phyloP scores from a whole-genome alignment of 1,284 basidiomycete genomes.

The Leccinum solheimii region DNA sequence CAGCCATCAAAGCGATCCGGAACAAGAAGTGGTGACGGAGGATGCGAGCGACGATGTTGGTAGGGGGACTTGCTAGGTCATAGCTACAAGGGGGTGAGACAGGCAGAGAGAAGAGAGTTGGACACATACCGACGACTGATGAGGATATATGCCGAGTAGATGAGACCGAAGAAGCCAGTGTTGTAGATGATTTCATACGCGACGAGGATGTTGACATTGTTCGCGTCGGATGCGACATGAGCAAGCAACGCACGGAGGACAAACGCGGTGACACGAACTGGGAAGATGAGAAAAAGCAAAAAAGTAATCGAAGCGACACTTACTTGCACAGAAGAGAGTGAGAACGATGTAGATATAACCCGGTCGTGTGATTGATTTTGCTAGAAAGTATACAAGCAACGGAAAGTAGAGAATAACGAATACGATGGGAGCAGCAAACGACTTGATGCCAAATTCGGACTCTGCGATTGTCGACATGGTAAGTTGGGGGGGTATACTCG shows the following conservation, averaged over 20 bases:
- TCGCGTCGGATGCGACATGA: slow-evolving; percentile 22
- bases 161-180: slow-evolving; percentile 39
- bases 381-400: slow-evolving; percentile 40
- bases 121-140: slow-evolving; percentile 37
- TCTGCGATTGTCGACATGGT: slow-evolving; percentile 21
- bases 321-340: slow-evolving; percentile 47
- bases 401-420: slow-evolving; percentile 45
- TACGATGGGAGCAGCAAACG: slow-evolving; percentile 42
- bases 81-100: slow-evolving; percentile 10
- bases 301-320: slow-evolving; percentile 12
- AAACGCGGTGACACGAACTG: slow-evolving; percentile 40
- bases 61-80: slow-evolving; percentile 26
- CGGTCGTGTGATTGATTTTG: slow-evolving; percentile 38
- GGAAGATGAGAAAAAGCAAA: slow-evolving; percentile 26
- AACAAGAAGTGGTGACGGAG: slow-evolving; percentile 34
- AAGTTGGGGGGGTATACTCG: too few species aligned
- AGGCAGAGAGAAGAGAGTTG: accelerated
- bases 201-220: slow-evolving; percentile 27
- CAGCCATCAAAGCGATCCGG: slow-evolving; percentile 31
- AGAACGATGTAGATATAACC: slow-evolving; percentile 43
- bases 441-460: slow-evolving; percentile 39
- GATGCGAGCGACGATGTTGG: slow-evolving; percentile 36
- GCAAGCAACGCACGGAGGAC: slow-evolving; percentile 34
- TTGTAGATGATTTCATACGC: slow-evolving; percentile 36
- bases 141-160: slow-evolving; percentile 38